Conservation (phyloP, 257 asterid species). For the Capsicum rhomboideum region DNA sequence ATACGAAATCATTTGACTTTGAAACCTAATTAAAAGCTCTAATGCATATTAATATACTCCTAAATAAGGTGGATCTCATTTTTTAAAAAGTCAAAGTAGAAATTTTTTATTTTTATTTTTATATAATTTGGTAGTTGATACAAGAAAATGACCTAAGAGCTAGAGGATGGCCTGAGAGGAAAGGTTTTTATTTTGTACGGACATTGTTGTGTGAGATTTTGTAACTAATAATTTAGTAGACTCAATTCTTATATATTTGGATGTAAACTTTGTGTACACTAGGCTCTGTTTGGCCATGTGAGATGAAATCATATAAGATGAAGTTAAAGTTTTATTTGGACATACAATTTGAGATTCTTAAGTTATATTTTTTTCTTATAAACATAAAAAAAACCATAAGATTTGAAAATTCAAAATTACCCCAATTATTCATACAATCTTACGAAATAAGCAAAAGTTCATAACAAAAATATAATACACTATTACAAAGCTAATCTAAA, state of each 20-base stretch:
- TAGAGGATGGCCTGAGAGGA: not conserved
- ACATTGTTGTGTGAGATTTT: not conserved
- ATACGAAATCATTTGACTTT: slow-evolving; percentile 38
- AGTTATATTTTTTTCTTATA: no score
- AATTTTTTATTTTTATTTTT: not conserved
- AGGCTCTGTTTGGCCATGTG: no score
- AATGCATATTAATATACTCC: not conserved
- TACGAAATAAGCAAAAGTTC: no score
- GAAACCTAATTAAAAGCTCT: not conserved
- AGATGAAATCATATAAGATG: no score
- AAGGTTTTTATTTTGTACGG: not conserved
- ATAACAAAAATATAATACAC: no score
- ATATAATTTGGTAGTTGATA: not conserved
- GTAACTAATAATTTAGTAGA: not conserved
- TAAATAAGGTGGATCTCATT: not conserved
- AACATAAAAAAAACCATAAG: no score
- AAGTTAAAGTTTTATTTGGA: no score
- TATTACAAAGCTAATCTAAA: no score
- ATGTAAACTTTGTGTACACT: not conserved
- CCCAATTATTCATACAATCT: no score
- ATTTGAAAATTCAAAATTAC: no score
- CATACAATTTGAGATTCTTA: no score
- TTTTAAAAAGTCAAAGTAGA: not conserved
- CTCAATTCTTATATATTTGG: not conserved
- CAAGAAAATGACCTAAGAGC: not conserved